Evolutionary conservation across 225 moss, liverwort and hornwort species (phyloP).

Genomic region (Rhytidiadelphus loreus): DNA sequence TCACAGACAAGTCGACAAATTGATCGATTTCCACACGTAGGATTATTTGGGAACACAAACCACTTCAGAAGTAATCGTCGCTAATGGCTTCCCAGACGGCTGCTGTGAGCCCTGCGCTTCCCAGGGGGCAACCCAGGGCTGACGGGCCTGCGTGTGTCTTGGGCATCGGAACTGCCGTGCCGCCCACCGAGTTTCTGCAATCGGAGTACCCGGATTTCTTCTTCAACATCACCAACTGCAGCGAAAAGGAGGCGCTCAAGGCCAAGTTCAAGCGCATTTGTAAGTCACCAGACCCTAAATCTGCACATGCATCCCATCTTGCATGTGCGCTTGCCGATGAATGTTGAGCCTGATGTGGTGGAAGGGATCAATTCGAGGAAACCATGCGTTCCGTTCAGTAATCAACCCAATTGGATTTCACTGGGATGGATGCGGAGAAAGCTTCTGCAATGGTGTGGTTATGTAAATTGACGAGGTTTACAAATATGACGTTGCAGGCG

Average conservation of each 20-base stretch:
- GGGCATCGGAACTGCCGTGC: neutral
- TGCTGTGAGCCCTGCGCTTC: neutral
- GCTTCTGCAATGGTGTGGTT: neutral
- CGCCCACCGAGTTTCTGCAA: neutral
- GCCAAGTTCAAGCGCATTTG: neutral
- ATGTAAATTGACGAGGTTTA: neutral
- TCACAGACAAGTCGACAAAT: neutral
- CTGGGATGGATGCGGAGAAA: neutral
- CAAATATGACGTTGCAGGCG: neutral
- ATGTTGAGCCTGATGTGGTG: neutral
- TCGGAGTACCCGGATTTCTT: neutral
- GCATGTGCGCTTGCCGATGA: neutral
- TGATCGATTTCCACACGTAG: neutral
- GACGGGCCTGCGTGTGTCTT: neutral
- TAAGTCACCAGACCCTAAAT: neutral
- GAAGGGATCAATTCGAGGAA: neutral
- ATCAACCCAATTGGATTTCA: neutral
- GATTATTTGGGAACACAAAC: neutral
- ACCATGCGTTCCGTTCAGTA: too few species aligned
- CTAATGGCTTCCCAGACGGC: neutral
- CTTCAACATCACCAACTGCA: neutral
- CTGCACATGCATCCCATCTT: neutral
- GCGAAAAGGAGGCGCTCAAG: neutral
- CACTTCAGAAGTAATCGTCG: neutral
- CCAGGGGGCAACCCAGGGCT: neutral